These are phyloP conservation scores for Dendrobium officinale DNA, from an alignment of 106 monocot species.

Conservation along the genomic window DNA sequence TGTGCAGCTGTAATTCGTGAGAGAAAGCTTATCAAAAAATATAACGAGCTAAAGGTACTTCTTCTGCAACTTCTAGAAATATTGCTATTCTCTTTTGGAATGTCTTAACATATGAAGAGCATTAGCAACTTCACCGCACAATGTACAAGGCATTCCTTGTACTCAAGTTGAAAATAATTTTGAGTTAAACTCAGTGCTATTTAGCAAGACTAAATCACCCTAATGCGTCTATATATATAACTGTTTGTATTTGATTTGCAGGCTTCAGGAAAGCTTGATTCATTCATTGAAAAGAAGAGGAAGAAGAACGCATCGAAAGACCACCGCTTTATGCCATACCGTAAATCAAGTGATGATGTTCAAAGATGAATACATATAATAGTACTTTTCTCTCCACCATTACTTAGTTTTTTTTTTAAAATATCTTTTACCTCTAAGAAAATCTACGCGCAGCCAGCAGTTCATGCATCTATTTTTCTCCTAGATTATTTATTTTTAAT, in stretches of 20 bases:
- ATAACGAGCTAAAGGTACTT: conserved; percentile 80
- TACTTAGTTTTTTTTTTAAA: too few relatives aligned
- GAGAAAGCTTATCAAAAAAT: conserved; percentile 64
- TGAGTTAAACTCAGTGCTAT: too few relatives aligned
- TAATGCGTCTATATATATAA: neutral
- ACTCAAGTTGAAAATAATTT: too few relatives aligned
- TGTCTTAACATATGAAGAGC: neutral
- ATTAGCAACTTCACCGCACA: neutral
- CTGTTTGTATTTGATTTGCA: conserved; percentile 19
- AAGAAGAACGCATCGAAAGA: conserved; percentile 92
- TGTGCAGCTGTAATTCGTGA: conserved; percentile 79
- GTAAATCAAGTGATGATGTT: conserved; percentile 19
- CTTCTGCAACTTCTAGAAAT: neutral
- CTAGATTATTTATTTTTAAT: neutral
- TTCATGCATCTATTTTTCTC: too few relatives aligned
- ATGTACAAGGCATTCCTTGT: neutral
- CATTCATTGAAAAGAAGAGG: conserved; percentile 67
- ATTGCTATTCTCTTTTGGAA: neutral
- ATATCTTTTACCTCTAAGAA: neutral
- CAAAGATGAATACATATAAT: neutral
- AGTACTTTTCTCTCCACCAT: neutral
- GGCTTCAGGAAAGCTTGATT: conserved; percentile 77
- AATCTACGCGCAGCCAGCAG: too few relatives aligned
- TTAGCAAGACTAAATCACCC: too few relatives aligned
- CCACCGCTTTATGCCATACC: conserved; percentile 74